Evolutionary conservation across 2,329 filamentous ascomycete species (phyloP).

Genomic region (Penicillium sp.): DNA sequence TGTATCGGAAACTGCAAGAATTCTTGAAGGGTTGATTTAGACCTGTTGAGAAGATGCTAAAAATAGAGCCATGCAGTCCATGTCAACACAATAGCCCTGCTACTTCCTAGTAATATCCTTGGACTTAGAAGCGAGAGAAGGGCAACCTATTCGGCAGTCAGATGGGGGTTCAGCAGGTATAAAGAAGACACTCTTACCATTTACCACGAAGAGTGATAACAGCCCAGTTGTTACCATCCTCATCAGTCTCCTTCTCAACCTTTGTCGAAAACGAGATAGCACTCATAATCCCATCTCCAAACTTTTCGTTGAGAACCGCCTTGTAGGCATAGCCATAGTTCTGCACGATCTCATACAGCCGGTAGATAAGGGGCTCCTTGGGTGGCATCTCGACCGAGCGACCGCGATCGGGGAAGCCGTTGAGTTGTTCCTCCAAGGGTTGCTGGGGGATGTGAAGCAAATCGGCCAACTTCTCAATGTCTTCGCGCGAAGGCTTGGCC

Average conservation of each 20-base stretch:
- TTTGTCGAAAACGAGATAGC: constrained; percentile 88
- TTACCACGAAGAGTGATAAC: constrained; percentile 80
- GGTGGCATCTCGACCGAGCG: constrained; percentile 78
- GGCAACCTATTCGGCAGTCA: constrained; percentile 39
- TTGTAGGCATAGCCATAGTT: constrained; percentile 98
- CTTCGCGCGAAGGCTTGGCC: constrained; percentile 67
- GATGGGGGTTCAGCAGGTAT: not conserved
- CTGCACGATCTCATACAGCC: constrained; percentile 90
- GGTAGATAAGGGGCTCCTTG: constrained; percentile 81
- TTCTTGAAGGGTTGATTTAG: not conserved
- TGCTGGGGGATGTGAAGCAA: constrained; percentile 61
- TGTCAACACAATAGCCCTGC: not conserved
- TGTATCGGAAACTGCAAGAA: not conserved
- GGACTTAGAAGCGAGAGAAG: constrained; percentile 44
- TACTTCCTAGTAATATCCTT: not conserved
- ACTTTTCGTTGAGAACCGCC: constrained; percentile 93
- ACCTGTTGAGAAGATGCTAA: no score
- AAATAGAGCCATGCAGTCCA: not conserved
- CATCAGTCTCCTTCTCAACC: constrained; percentile 90
- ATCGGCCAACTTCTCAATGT: constrained; percentile 64
- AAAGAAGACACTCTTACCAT: constrained; percentile 57
- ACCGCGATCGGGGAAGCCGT: constrained; percentile 77
- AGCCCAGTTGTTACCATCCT: constrained; percentile 75
- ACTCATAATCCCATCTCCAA: constrained; percentile 93
- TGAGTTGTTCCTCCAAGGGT: constrained; percentile 60